Conservation (phyloP, 2,329 filamentous ascomycete species). For the Colletotrichum theobromicola region DNA sequence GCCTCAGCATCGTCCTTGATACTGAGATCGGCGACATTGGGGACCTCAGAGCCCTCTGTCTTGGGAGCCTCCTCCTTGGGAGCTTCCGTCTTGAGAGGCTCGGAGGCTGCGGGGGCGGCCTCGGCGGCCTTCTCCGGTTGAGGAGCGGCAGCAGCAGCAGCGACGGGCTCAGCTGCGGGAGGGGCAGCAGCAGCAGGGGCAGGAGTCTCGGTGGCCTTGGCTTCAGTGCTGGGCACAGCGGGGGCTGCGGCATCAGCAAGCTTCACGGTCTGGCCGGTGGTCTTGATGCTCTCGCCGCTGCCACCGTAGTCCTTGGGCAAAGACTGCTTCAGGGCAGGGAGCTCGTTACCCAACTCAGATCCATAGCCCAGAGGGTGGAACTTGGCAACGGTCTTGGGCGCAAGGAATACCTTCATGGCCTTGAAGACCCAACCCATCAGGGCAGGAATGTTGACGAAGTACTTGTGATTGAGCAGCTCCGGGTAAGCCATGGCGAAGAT, state of each 20-base stretch:
- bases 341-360: constrained; percentile 66
- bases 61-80: constrained; percentile 18
- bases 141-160: not conserved
- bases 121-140: not conserved
- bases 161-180: not conserved
- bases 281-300: constrained; percentile 55
- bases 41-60: not conserved
- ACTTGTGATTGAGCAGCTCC: constrained; percentile 84
- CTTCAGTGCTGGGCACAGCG: constrained; percentile 20
- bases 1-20: constrained; percentile 6
- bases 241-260: constrained; percentile 25
- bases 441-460: constrained; percentile 91
- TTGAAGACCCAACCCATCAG: constrained; percentile 90
- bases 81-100: constrained; percentile 1
- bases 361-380: constrained; percentile 82
- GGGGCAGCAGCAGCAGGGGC: not conserved
- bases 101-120: not conserved
- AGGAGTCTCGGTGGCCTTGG: constrained; percentile 21
- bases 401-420: constrained; percentile 77
- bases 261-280: constrained; percentile 35
- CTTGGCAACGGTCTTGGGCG: constrained; percentile 76
- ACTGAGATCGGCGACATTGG: constrained; percentile 5
- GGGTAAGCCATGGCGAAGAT: constrained; percentile 85
- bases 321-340: constrained; percentile 62
- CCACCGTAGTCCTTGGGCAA: constrained; percentile 84